Conservation (phyloP, 2,329 filamentous ascomycete species). For the Tolypocladium inflatum region DNA sequence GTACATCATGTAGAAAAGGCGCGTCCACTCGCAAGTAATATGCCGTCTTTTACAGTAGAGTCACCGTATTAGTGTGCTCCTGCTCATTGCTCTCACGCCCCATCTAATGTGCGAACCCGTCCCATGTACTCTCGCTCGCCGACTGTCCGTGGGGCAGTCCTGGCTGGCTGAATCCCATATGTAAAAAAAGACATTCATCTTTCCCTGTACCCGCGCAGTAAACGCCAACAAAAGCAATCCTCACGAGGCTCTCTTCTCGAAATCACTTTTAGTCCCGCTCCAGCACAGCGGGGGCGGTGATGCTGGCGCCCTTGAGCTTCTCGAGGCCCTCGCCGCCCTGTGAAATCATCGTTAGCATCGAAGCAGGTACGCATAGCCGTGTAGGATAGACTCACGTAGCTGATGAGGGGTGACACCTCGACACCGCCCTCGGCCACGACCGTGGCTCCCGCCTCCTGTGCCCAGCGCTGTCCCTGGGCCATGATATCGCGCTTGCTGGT, state of each 20-base stretch:
- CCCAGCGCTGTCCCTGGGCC: slow-evolving; percentile 80
- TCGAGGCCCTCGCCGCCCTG: slow-evolving; percentile 56
- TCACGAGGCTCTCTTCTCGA: background rate
- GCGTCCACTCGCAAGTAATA: background rate
- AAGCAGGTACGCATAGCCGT: background rate
- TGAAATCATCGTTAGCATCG: slow-evolving; percentile 5
- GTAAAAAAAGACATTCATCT: background rate
- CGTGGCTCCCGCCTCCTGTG: slow-evolving; percentile 65
- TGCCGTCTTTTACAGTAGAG: background rate
- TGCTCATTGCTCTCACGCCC: background rate
- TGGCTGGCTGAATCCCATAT: background rate
- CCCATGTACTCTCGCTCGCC: background rate
- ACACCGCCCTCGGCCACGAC: slow-evolving; percentile 65
- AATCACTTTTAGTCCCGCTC: slow-evolving; percentile 28
- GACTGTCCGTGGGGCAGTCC: background rate
- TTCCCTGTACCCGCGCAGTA: background rate
- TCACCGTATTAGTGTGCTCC: too few species aligned
- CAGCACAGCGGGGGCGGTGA: slow-evolving; percentile 43
- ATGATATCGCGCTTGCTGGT: slow-evolving; percentile 89
- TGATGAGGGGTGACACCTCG: slow-evolving; percentile 86
- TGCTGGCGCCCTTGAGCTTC: slow-evolving; percentile 39
- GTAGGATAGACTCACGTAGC: slow-evolving; percentile 67
- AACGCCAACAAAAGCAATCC: background rate
- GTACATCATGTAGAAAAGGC: background rate
- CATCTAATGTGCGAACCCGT: background rate